A percentile compares a stretch with the other conserved stretches of the same genome.
Evolutionary conservation across 805 yeast genomes (phyloP).

Genomic region (Monosporozyma servazzii): DNA sequence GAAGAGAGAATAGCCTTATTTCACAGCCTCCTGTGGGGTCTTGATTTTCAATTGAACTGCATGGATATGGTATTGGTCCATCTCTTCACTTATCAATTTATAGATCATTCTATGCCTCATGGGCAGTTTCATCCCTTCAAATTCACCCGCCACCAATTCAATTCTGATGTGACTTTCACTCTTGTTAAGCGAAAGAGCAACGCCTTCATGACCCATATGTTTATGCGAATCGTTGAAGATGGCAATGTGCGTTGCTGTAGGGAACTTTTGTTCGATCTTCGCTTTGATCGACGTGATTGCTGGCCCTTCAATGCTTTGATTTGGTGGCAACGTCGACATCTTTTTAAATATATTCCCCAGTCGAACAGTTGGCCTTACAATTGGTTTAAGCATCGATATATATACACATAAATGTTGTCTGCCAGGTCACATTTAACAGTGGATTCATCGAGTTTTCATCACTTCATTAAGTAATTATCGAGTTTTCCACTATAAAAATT

Average conservation of each 20-base stretch:
- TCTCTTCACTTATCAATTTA: constrained; percentile 58
- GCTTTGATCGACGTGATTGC: constrained; percentile 4
- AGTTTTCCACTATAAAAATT: too few relatives aligned
- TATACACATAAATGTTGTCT: too few relatives aligned
- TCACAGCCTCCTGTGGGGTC: constrained; percentile 46
- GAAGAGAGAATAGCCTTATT: background rate
- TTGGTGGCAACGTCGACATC: background rate
- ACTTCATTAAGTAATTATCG: too few relatives aligned
- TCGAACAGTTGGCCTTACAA: background rate
- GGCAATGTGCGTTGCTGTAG: constrained; percentile 25
- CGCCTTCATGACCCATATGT: constrained; percentile 81
- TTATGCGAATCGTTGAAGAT: constrained; percentile 77
- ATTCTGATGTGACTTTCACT: constrained; percentile 73
- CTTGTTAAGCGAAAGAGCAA: constrained; percentile 60
- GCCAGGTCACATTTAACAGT: too few relatives aligned
- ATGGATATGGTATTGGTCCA: constrained; percentile 63
- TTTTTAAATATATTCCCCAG: background rate
- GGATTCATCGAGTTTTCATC: too few relatives aligned
- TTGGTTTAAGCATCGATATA: background rate
- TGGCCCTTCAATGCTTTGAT: constrained; percentile 8
- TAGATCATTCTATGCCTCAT: constrained; percentile 73
- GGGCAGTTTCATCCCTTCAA: constrained; percentile 57
- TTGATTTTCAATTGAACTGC: constrained; percentile 81
- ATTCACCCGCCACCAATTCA: constrained; percentile 52
- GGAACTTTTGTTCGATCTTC: constrained; percentile 1